A percentile compares a stretch with the other conserved stretches of the same genome.
phyloP scores from a whole-genome alignment of 768 basidiomycete genomes.

The Guyanaporus albipodus region DNA sequence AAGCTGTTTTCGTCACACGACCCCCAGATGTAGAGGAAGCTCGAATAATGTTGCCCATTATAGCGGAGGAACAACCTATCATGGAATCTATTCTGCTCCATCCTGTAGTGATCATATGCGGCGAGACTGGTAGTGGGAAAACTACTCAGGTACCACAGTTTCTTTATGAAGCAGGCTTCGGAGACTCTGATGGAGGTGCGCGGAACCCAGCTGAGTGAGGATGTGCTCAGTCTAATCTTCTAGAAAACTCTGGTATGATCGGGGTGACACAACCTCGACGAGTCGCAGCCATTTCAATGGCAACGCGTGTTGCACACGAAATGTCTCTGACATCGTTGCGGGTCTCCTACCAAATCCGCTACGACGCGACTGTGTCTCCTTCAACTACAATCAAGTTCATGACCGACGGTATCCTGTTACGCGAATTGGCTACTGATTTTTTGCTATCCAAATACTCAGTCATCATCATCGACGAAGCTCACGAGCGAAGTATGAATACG shows the following conservation, averaged over 20 bases:
- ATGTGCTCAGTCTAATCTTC: slow-evolving; percentile 3
- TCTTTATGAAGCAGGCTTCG: slow-evolving; percentile 96
- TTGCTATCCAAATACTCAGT: slow-evolving; percentile 92
- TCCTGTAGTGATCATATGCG: slow-evolving; percentile 66
- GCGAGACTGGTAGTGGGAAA: slow-evolving; percentile 98
- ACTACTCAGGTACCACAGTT: slow-evolving; percentile 99
- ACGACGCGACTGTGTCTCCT: slow-evolving; percentile 89
- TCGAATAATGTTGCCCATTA: slow-evolving; percentile 79
- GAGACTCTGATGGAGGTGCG: slow-evolving; percentile 72
- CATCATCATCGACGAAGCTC: slow-evolving; percentile 96
- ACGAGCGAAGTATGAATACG: slow-evolving; percentile 97
- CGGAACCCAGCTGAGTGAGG: slow-evolving; percentile 13
- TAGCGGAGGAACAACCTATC: slow-evolving; percentile 90
- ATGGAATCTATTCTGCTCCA: slow-evolving; percentile 89
- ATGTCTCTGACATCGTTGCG: slow-evolving; percentile 75
- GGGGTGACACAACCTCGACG: slow-evolving; percentile 96
- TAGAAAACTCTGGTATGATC: slow-evolving; percentile 97
- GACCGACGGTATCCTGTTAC: slow-evolving; percentile 96
- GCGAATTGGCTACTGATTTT: slow-evolving; percentile 91
- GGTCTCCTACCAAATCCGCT: slow-evolving; percentile 97
- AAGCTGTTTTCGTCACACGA: slow-evolving; percentile 55
- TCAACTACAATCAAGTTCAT: slow-evolving; percentile 97
- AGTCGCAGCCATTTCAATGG: slow-evolving; percentile 97
- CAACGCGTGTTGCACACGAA: slow-evolving; percentile 88
- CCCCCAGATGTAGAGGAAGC: slow-evolving; percentile 70